A percentile compares a stretch with the other conserved stretches of the same genome.
Conservation (phyloP, 2,329 filamentous ascomycete genomes). For the Fusarium sp. region DNA sequence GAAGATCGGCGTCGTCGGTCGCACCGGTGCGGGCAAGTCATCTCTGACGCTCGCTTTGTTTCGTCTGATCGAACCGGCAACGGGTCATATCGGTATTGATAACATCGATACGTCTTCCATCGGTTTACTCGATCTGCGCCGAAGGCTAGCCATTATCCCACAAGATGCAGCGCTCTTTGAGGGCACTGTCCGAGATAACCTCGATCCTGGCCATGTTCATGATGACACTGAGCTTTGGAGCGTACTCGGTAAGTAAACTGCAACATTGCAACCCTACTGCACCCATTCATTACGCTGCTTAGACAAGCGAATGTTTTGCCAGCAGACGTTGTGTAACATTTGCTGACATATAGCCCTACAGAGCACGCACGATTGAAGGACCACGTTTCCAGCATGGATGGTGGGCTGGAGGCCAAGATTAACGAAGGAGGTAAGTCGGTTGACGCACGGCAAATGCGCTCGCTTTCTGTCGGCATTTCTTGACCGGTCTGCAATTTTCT, state of each 20-base stretch:
- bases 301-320: constrained; percentile 26
- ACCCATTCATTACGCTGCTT: constrained; percentile 10
- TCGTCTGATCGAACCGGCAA: constrained; percentile 90
- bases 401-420: constrained; percentile 89
- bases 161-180: constrained; percentile 98
- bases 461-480: constrained; percentile 47
- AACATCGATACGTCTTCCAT: constrained; percentile 89
- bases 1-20: constrained; percentile 97
- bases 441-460: constrained; percentile 28
- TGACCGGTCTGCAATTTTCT: constrained; percentile 26
- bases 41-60: constrained; percentile 93
- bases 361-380: constrained; percentile 96
- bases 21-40: constrained; percentile 96
- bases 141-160: constrained; percentile 94
- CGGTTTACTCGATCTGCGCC: constrained; percentile 87
- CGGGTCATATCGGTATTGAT: constrained; percentile 90
- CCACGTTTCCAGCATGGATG: constrained; percentile 86
- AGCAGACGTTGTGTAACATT: constrained; percentile 37
- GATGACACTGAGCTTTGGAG: constrained; percentile 98
- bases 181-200: constrained; percentile 91
- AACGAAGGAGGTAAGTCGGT: constrained; percentile 90
- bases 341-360: constrained; percentile 52
- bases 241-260: constrained; percentile 77
- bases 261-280: constrained; percentile 31
- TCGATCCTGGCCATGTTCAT: constrained; percentile 93